A percentile compares a stretch with the other conserved stretches of the same genome.
Conservation (phyloP, 2,329 filamentous ascomycete genomes). For the Hypoxylon sp. region DNA sequence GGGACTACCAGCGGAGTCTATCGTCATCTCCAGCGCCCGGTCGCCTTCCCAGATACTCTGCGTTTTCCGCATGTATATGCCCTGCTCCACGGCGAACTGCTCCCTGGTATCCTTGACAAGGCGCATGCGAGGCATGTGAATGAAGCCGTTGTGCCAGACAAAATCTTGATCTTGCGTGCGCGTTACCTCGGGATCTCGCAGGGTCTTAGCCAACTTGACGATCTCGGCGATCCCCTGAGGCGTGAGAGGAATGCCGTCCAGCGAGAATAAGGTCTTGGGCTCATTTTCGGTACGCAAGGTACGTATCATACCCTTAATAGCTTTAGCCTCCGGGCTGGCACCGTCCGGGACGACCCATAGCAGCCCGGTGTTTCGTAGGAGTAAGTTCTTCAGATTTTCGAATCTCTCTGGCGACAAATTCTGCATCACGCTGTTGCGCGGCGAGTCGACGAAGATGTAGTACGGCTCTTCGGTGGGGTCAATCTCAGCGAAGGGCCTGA, state of each 20-base stretch:
- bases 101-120: neutral
- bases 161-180: neutral
- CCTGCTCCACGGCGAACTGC: neutral
- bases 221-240: neutral
- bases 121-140: neutral
- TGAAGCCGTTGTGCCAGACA: neutral
- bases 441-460: neutral
- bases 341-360: neutral
- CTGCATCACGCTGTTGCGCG: neutral
- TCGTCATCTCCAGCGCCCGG: neutral
- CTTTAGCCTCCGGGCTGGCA: neutral
- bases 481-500: neutral
- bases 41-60: neutral
- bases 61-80: neutral
- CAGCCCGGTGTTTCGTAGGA: neutral
- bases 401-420: neutral
- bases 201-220: neutral
- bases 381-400: neutral
- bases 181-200: neutral
- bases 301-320: neutral
- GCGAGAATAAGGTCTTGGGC: neutral
- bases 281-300: neutral
- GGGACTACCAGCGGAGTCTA: neutral
- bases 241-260: neutral
- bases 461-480: neutral